These are phyloP conservation scores for Kwoniella bestiolae DNA, from an alignment of 768 basidiomycete genomes.

Conservation along the genomic window DNA sequence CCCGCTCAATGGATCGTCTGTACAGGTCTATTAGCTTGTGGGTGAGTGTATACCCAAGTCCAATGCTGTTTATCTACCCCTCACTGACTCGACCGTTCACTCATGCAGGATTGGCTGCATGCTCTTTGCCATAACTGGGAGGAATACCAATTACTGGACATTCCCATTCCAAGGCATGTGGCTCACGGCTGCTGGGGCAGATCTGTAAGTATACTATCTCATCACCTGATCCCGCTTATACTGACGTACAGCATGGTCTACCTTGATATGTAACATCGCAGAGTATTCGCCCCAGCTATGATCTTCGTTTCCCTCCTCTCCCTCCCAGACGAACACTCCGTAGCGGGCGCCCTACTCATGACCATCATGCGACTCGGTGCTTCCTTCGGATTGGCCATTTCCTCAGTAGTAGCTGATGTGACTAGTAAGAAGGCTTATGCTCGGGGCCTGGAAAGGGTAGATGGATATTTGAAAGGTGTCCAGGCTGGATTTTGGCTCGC, in stretches of 20 bases:
- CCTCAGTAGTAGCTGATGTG: constrained; percentile 38
- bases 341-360: constrained; percentile 49
- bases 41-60: constrained; percentile 33
- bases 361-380: constrained; percentile 48
- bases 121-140: constrained; percentile 34
- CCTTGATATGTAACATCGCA: constrained; percentile 40
- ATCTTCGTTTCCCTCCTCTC: constrained; percentile 48
- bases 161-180: constrained; percentile 28
- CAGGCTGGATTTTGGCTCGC: constrained; percentile 51
- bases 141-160: constrained; percentile 43
- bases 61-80: too few species aligned
- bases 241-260: neutral
- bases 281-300: constrained; percentile 47
- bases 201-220: constrained; percentile 40
- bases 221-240: constrained; percentile 5
- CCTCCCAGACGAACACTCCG: constrained; percentile 45
- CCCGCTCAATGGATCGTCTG: constrained; percentile 51
- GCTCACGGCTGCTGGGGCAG: constrained; percentile 45
- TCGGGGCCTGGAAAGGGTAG: constrained; percentile 14
- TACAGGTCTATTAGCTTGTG: constrained; percentile 48
- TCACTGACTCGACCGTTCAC: neutral
- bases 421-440: constrained; percentile 22
- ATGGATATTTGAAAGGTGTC: constrained; percentile 38
- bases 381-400: constrained; percentile 49
- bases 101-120: constrained; percentile 40